phyloP scores from a whole-genome alignment of 2,329 filamentous ascomycete genomes.

The Epichloe festucae region DNA sequence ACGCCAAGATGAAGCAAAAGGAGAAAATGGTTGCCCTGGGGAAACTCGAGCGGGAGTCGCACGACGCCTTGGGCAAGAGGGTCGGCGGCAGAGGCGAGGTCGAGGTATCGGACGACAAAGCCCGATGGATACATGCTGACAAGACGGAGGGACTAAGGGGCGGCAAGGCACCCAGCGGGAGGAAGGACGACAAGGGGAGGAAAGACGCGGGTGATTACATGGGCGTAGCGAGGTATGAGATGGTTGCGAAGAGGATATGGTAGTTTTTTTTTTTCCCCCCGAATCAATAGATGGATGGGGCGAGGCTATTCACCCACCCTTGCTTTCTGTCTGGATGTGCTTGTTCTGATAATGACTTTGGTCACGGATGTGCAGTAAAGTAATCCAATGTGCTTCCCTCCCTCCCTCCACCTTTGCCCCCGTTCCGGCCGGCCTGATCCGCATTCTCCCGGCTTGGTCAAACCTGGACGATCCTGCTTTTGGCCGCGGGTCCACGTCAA shows the following conservation, averaged over 20 bases:
- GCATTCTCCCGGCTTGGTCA: too few species aligned
- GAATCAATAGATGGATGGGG: too few species aligned
- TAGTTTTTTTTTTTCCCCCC: conserved; percentile 26
- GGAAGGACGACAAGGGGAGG: conserved; percentile 32
- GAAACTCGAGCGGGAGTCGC: conserved; percentile 37
- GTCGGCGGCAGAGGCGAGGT: conserved; percentile 74
- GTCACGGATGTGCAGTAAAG: too few species aligned
- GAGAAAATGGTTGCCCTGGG: conserved; percentile 40
- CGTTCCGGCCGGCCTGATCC: too few species aligned
- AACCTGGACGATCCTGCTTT: too few species aligned
- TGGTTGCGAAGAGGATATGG: conserved; percentile 97
- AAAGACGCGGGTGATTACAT: conserved; percentile 39
- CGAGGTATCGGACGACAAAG: conserved; percentile 78
- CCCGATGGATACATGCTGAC: conserved; percentile 76
- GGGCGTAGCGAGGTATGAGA: conserved; percentile 71
- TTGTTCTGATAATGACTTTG: too few species aligned
- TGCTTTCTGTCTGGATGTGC: too few species aligned
- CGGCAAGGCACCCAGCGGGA: conserved; percentile 41
- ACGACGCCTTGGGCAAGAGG: conserved; percentile 59
- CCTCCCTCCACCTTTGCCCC: too few species aligned
- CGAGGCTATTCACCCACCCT: too few species aligned
- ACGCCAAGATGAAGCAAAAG: conserved; percentile 63
- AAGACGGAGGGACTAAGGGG: conserved; percentile 57
- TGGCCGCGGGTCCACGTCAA: too few species aligned
- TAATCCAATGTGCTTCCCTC: too few species aligned